Evolutionary conservation across 345 rosid genomes (phyloP), one percentile per base, ranked within the genome.

Genomic region (thale cress (Arabidopsis thaliana)): DNA sequence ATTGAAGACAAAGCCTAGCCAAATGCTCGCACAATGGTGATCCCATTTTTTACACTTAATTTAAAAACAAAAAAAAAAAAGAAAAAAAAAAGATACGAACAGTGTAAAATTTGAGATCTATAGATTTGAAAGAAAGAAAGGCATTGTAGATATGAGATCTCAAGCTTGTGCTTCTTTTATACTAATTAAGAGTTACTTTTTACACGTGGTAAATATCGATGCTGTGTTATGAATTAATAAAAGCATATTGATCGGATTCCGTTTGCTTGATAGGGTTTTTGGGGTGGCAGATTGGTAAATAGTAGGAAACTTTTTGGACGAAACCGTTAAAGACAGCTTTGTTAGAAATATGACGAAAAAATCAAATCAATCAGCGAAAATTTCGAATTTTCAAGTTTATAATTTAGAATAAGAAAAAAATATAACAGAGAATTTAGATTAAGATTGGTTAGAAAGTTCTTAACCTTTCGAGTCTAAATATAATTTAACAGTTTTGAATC

Each of bases 191-290:
- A 30, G 8, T 59, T 9, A 59, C 4, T 37, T 37, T 50, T 33
- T 16, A 48, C 63, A 55, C 64, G 71, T 73, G 71, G 55, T 24
- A 41, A 63, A 40, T 59, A 37, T 49, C 34, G 36, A 45, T 58
- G 22, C 0, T 45, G 42, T 32, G 0, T 7, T 46, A 14, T n/a
- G 12, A 28, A 28, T 28, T 3, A 28, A 28, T 28, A 0, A 60
- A 37, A 6, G 44, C 76, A 72, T 41, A 24, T n/a, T 20, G 11
- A 52, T 72, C 77, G 77, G 12, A 32, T 42, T 72, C 77, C 45
- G 77, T 63, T 41, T 34, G 7, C 61, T 12, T 51, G 24, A 2
- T 36, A 51, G 44, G 61, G 53, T 62, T 51, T 51, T 56, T 32
- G 61, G 51, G 48, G 20, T 61, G 76, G 61, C 49, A 45, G 3